phyloP scores from a whole-genome alignment of 176 grass and related monocot species.

The Lolium multiflorum region DNA sequence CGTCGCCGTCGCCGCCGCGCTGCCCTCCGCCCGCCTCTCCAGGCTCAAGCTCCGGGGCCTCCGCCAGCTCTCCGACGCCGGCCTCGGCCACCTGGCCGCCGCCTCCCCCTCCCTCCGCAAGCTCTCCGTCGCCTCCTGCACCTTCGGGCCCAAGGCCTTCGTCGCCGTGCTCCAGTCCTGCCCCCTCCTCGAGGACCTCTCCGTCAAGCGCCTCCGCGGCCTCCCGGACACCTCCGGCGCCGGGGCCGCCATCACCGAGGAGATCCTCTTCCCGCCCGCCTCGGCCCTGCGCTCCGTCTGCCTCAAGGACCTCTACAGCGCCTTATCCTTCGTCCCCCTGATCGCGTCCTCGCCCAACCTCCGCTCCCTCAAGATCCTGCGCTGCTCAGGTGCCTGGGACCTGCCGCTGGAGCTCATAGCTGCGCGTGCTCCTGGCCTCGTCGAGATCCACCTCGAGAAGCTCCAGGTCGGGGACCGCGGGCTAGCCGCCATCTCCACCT shows the following conservation, averaged over 20 bases:
- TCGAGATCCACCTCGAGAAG: slow-evolving; percentile 94
- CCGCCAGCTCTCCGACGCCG: slow-evolving; percentile 68
- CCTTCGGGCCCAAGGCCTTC: slow-evolving; percentile 84
- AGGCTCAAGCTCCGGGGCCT: slow-evolving; percentile 89
- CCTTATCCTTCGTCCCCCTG: slow-evolving; percentile 78
- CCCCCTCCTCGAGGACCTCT: slow-evolving; percentile 78
- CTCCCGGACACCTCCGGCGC: slow-evolving; percentile 67
- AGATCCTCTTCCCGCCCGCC: slow-evolving; percentile 39
- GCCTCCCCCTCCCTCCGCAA: slow-evolving; percentile 62
- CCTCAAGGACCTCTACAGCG: slow-evolving; percentile 89
- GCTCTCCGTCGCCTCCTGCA: slow-evolving; percentile 84
- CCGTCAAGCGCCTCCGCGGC: slow-evolving; percentile 86
- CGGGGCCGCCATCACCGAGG: slow-evolving; percentile 39
- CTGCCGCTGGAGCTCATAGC: slow-evolving; percentile 64
- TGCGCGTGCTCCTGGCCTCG: slow-evolving; percentile 43
- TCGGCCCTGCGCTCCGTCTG: slow-evolving; percentile 73
- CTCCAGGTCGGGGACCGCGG: slow-evolving; percentile 92
- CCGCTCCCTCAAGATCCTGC: slow-evolving; percentile 75
- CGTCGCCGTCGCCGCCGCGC: slow-evolving; percentile 39
- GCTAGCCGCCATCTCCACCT: slow-evolving; percentile 63
- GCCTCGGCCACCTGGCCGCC: slow-evolving; percentile 60
- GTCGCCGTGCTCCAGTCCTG: slow-evolving; percentile 66
- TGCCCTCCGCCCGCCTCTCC: slow-evolving; percentile 53
- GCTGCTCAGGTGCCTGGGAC: slow-evolving; percentile 95
- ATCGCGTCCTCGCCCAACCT: slow-evolving; percentile 83